Evolutionary conservation across 371 early-diverging fungal genomes (phyloP).

Genomic region (Nematocida ausubeli): DNA sequence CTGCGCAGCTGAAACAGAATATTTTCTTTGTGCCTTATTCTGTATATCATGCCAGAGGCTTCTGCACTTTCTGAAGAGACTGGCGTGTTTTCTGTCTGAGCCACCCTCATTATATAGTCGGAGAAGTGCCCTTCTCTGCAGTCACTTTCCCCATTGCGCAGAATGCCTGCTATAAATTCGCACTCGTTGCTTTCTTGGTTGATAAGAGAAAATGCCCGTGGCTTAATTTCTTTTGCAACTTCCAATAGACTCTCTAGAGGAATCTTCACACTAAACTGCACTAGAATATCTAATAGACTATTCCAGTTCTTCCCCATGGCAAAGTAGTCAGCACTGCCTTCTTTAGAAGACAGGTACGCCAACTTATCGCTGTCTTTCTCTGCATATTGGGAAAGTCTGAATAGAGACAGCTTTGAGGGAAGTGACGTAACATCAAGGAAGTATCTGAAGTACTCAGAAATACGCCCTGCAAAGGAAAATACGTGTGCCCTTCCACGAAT

Average conservation of each 20-base stretch:
- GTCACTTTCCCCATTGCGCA: conserved; percentile 20
- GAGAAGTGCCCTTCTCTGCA: conserved; percentile 61
- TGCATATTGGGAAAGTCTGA: conserved; percentile 43
- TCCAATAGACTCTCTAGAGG: conserved; percentile 55
- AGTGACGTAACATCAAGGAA: conserved; percentile 58
- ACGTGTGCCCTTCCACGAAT: conserved; percentile 1
- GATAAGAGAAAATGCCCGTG: conserved; percentile 65
- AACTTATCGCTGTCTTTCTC: conserved; percentile 29
- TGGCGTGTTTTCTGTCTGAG: neutral
- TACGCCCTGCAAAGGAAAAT: conserved; percentile 58
- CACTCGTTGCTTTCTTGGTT: conserved; percentile 45
- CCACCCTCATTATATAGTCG: conserved; percentile 19
- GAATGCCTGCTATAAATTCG: conserved; percentile 57
- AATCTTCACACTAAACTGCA: conserved; percentile 54
- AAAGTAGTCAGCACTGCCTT: conserved; percentile 64
- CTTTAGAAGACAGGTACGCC: conserved; percentile 60
- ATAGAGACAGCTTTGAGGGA: conserved; percentile 60
- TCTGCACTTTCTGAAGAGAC: neutral
- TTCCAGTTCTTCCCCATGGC: conserved; percentile 46
- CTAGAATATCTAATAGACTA: conserved; percentile 61
- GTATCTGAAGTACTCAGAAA: conserved; percentile 59
- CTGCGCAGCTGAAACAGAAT: conserved; percentile 38
- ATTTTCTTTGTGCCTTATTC: conserved; percentile 41
- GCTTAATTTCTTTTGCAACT: conserved; percentile 63
- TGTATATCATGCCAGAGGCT: neutral